Percentiles rank a stretch among this genome's conserved stretches.
Conservation (phyloP, 768 basidiomycete species). For the Suillus paluster region DNA sequence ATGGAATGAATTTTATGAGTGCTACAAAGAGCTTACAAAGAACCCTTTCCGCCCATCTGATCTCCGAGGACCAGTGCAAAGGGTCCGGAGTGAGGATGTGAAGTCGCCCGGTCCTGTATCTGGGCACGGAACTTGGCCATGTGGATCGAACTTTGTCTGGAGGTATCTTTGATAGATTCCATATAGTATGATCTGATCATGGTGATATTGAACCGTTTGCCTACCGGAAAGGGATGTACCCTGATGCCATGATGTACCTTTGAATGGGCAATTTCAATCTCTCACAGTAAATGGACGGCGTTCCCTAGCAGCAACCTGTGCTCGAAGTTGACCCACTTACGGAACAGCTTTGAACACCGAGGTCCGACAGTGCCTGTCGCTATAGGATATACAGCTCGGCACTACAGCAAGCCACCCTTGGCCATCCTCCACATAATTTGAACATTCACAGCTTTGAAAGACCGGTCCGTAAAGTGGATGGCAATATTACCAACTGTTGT, state of each 20-base stretch:
- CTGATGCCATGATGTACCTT: neutral
- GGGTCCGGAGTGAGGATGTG: neutral
- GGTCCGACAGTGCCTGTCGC: neutral
- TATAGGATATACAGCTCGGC: neutral
- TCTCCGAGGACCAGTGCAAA: conserved; percentile 3
- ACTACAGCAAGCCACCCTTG: neutral
- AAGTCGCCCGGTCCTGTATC: neutral
- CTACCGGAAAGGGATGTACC: neutral
- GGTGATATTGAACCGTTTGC: conserved; percentile 1
- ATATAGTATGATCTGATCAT: neutral
- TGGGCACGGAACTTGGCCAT: neutral
- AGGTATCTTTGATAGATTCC: neutral
- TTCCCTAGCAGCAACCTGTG: neutral
- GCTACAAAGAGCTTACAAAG: neutral
- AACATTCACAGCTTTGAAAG: neutral
- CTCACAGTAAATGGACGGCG: neutral
- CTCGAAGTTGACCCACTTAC: neutral
- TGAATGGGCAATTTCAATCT: neutral
- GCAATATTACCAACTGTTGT: neutral
- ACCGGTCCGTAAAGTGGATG: neutral
- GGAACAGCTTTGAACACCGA: conserved; percentile 1
- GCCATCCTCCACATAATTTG: neutral
- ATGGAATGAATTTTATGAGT: neutral
- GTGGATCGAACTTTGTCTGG: neutral
- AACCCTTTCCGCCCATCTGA: no score